A percentile compares a stretch with the other conserved stretches of the same genome.
These are phyloP conservation scores for Ramularia endophylla DNA, from an alignment of 2,329 filamentous ascomycete species.

Conservation along the genomic window DNA sequence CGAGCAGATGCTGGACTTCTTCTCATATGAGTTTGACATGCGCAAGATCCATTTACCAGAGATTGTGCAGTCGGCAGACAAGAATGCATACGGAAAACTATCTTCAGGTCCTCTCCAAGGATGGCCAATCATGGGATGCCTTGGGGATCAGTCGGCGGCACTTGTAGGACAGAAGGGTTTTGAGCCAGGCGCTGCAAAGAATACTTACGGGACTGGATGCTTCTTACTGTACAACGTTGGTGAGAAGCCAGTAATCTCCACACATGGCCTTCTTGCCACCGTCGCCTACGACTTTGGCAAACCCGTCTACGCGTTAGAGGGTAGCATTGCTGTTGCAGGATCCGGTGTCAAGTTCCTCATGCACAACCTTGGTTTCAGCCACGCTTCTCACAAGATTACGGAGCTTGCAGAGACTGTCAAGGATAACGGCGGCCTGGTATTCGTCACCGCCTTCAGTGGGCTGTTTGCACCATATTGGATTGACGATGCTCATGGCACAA, in stretches of 20 bases:
- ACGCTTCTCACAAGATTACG: conserved; percentile 58
- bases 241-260: conserved; percentile 75
- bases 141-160: conserved; percentile 82
- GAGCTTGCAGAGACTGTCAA: conserved; percentile 58
- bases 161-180: conserved; percentile 69
- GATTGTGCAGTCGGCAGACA: conserved; percentile 75
- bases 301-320: conserved; percentile 71
- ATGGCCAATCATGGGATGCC: conserved; percentile 68
- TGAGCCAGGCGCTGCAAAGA: conserved; percentile 75
- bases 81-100: conserved; percentile 65
- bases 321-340: conserved; percentile 74
- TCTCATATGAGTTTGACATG: conserved; percentile 58
- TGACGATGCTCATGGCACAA: conserved; percentile 81
- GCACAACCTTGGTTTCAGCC: conserved; percentile 59
- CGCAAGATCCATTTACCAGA: conserved; percentile 68
- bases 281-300: conserved; percentile 77
- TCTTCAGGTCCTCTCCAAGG: conserved; percentile 61
- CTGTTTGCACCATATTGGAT: conserved; percentile 95
- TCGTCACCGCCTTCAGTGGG: conserved; percentile 87
- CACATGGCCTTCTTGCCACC: conserved; percentile 75
- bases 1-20: conserved; percentile 71
- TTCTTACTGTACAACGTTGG: conserved; percentile 89
- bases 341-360: conserved; percentile 53
- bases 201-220: conserved; percentile 85
- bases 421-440: conserved; percentile 76